Evolutionary conservation across 257 asterid species (phyloP), one percentile per base, ranked within the genome.

Genomic region (Lantana camara): DNA sequence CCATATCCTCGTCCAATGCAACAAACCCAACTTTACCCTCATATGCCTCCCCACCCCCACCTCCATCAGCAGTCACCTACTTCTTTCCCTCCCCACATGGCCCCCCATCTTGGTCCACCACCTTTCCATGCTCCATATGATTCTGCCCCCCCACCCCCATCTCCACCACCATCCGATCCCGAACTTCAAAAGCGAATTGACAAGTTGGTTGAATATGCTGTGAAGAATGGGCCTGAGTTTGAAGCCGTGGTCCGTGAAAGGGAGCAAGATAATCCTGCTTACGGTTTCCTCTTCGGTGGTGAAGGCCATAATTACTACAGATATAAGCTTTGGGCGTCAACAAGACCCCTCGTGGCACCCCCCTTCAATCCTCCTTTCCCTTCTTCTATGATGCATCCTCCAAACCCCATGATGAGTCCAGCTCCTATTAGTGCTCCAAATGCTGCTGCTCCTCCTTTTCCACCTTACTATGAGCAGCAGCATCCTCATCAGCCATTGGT

Each of bases 161-260:
- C 96, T 59, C 95, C 95, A 49, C 95, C 97, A 9, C 99, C 99
- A 19, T 76, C 94, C 57, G 99, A 93, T 57, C 86, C 91, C 13
- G 99, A 93, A 67, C 92, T 90, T 59, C 97, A 83, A 67, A 93
- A 93, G 74, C 90, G 97, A 40, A 93, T 93, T 15, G 99, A 93
- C 74, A 93, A 90, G 68, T 67, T 87, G 73, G 92, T 83, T 19
- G 99, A 93, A 69, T 93, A 93, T 82, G 83, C 94, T 58, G 88
- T 85, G 67, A 93, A 93, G 80, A 93, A 90, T 52, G 99, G 97
- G 47, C 99, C 99, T 0, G 99, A 87, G 72, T 90, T 93, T 72
- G 99, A 93, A 79, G 94, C 90, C 63, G 86, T 93, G 85, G 94
- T 93, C 41, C 95, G 99, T 48, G 97, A 93, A 72, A 85, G 95